These are phyloP conservation scores for Corinectria fuckeliana DNA, from an alignment of 2,329 filamentous ascomycete genomes.

Conservation along the genomic window DNA sequence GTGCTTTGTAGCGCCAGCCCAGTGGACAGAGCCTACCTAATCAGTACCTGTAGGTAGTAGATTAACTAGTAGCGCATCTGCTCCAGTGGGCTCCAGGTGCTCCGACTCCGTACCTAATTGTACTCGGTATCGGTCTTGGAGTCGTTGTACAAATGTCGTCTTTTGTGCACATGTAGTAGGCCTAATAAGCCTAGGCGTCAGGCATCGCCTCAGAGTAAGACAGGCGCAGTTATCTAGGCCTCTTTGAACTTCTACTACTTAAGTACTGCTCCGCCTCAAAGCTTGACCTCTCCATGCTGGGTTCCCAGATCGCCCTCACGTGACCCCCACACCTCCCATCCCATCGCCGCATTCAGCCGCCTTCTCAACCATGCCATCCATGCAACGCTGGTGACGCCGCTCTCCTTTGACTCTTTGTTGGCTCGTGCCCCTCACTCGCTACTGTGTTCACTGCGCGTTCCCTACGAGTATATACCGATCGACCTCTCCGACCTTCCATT, in stretches of 20 bases:
- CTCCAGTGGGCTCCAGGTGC: no score
- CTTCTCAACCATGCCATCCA: conserved; percentile 17
- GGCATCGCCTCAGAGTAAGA: background rate
- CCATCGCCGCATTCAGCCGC: conserved; percentile 16
- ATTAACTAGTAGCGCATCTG: no score
- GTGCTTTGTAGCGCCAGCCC: background rate
- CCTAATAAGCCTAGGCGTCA: no score
- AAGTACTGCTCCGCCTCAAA: conserved; percentile 19
- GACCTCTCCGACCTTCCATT: conserved; percentile 6
- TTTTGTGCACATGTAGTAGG: no score
- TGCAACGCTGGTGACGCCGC: conserved; percentile 17
- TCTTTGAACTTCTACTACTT: no score
- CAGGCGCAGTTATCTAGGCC: no score
- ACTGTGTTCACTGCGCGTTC: conserved; percentile 12
- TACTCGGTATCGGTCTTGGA: no score
- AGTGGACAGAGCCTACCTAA: background rate
- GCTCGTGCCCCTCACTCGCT: conserved; percentile 27
- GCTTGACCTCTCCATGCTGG: conserved; percentile 3
- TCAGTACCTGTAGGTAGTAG: background rate
- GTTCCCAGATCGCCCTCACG: conserved; percentile 7
- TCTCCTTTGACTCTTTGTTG: conserved; percentile 12
- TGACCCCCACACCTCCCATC: conserved; percentile 5
- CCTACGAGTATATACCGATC: conserved; percentile 11
- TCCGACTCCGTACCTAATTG: no score
- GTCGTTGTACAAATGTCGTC: no score